A percentile compares a stretch with the other conserved stretches of the same genome.
Evolutionary conservation across 805 yeast species (phyloP).

Genomic region (Ogataea methanolica): DNA sequence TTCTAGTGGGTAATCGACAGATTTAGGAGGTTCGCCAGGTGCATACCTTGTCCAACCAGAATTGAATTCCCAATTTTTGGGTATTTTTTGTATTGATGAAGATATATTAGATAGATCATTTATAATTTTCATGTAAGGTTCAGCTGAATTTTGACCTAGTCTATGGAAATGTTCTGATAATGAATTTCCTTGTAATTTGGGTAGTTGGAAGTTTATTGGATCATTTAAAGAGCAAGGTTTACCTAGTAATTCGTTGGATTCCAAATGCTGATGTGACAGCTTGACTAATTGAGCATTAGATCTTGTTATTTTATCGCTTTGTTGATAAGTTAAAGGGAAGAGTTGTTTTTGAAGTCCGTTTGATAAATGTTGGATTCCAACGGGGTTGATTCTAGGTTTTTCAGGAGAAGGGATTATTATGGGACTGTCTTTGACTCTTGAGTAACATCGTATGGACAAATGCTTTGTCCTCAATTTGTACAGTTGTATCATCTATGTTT

Average conservation of each 20-base stretch:
- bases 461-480: background rate
- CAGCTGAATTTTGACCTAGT: constrained; percentile 54
- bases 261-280: constrained; percentile 57
- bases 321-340: constrained; percentile 39
- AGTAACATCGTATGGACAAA: too few species aligned
- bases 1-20: constrained; percentile 68
- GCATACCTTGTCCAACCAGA: constrained; percentile 84
- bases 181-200: constrained; percentile 64
- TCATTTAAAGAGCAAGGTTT: constrained; percentile 59
- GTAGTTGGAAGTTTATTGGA: constrained; percentile 61
- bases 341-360: constrained; percentile 52
- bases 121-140: constrained; percentile 56
- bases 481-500: background rate
- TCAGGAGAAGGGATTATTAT: background rate
- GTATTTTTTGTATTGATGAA: constrained; percentile 32
- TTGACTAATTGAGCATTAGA: constrained; percentile 35
- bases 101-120: constrained; percentile 37
- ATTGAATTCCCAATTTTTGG: constrained; percentile 48
- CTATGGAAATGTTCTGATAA: constrained; percentile 83
- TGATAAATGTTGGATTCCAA: constrained; percentile 78
- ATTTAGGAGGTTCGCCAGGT: constrained; percentile 44
- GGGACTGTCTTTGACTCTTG: too few species aligned
- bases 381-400: constrained; percentile 59
- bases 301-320: constrained; percentile 21
- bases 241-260: constrained; percentile 63